Evolutionary conservation across 2,329 filamentous ascomycete species (phyloP), one percentile per base, ranked within the genome.

Genomic region (Ophiostoma sp.): DNA sequence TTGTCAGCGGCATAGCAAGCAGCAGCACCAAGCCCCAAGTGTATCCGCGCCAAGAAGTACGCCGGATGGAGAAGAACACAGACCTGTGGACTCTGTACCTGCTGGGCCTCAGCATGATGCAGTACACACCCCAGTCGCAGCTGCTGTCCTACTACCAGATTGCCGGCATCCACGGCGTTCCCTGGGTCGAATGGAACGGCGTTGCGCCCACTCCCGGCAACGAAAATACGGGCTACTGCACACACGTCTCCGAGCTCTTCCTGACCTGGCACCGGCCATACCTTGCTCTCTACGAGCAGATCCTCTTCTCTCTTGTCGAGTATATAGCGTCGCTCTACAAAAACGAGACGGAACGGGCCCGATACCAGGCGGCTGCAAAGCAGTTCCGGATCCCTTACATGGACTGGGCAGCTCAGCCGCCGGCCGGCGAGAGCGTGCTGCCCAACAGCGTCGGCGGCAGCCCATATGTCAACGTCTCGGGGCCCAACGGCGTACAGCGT

Each of bases 181-280:
- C 93, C 1, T 86, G 85, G 73, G 74, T 80, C 54, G 77, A 83
- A 15, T 88, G 85, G 84, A 84, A 82, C 39, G 83, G 80, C 44
- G 86, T 87, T 31, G 75, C 79, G 67, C 80, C 83, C 69, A 80
- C 79, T 1, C 76, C 81, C 2, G 86, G 85, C 1, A 86, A 84
- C 71, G 81, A 83, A 70, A 80, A 82, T 54, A 82, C 84, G 20
- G 92, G 92, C 67, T 96, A 93, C 77, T 96, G 93, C 77, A 86
- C 87, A 17, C 93, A 96, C 79, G 33, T 80, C 33, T 91, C 90
- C 1, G 87, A 89, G 57, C 81, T 95, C 20, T 95, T 96, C 77
- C 87, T 90, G 54, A 85, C 89, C 54, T 96, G 93, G 93, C 93
- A 96, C 82, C 86, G 93, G 67, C 90, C 92, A 0, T 96, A 94